Base-by-base conservation (phyloP, 306 rosid species). In the Canavalia ensiformis region DNA sequence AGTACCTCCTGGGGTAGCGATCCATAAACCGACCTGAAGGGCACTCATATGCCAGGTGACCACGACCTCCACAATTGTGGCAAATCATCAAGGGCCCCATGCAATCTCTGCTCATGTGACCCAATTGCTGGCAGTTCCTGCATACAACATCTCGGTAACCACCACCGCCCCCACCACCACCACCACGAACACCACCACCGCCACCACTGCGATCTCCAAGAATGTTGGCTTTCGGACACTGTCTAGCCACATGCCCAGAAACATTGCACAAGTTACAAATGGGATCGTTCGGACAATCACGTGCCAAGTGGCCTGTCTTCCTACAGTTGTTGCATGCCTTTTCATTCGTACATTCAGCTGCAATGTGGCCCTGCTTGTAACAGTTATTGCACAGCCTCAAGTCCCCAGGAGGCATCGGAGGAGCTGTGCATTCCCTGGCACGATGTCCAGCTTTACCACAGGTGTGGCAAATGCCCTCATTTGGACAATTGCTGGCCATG, bases 271-370 rank as follows among this genome's bases (percentile, higher is more conserved):
- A 51, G 81, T 95, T 95, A 85, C 99, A 95, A 72, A 93, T 88
- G 34, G 99, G 99, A 60, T 95, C 96, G 4, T 93, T 95, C 0
- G 98, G 93, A 82, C 99, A 95, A 72, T 95, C 99, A 25, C 99
- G 97, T n/a, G 99, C 99, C 74, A 95, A 86, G 76, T 93, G 99
- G 59, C 98, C 98, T 0, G 99, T 95, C 88, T 91, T 91, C 91
- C 99, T 85, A 84, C 99, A 95, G 84, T 95, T 95, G 89, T 93
- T 95, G 81, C 99, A 95, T n/a, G 99, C 99, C 89, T 95, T 95
- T 68, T 91, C 99, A 49, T 95, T 95, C 1, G 99, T 95, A 74
- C 98, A 95, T 82, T 93, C 99, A 46, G 72, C 99, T 33, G 99
- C 99, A 82, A 95, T 90, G 84, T 95, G 99, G 31, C 99, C 99